A percentile compares a stretch with the other conserved stretches of the same genome.
These are phyloP conservation scores for Argentina anserina DNA, from an alignment of 306 rosid genomes.

Conservation along the genomic window DNA sequence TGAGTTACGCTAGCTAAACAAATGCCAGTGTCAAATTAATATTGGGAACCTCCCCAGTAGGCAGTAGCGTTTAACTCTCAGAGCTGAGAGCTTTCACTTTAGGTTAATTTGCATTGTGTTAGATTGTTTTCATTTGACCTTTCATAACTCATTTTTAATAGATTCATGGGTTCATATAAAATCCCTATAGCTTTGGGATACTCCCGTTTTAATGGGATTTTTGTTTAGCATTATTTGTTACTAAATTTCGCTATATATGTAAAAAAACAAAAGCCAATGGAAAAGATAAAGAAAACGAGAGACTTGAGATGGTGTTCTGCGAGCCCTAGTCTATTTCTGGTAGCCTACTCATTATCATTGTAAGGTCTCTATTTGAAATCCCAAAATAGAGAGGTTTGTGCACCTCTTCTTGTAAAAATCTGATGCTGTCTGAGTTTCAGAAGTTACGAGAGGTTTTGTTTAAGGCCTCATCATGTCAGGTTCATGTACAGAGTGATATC, in stretches of 20 bases:
- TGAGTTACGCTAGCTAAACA: too few relatives aligned
- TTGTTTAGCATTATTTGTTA: background rate
- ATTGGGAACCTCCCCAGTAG: too few relatives aligned
- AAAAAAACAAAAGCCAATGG: background rate
- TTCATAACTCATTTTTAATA: too few relatives aligned
- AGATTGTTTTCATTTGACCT: too few relatives aligned
- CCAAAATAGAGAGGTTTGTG: constrained; percentile 12
- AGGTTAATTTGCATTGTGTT: too few relatives aligned
- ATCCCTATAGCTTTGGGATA: background rate
- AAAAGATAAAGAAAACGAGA: background rate
- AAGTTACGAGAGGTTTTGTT: background rate
- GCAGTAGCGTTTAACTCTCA: too few relatives aligned
- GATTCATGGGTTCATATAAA: too few relatives aligned
- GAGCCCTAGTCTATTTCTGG: constrained; percentile 2
- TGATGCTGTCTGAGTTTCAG: background rate
- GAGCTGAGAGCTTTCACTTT: too few relatives aligned
- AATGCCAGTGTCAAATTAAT: too few relatives aligned
- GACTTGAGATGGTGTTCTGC: background rate
- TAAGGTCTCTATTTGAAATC: constrained; percentile 15
- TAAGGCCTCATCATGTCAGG: background rate
- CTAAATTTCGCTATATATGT: background rate
- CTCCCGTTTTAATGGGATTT: background rate
- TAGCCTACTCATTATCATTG: constrained; percentile 11
- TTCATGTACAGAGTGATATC: background rate
- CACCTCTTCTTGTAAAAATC: background rate